These are phyloP conservation scores for Monosporozyma yasuniensis DNA, from an alignment of 805 yeast genomes.

Conservation along the genomic window DNA sequence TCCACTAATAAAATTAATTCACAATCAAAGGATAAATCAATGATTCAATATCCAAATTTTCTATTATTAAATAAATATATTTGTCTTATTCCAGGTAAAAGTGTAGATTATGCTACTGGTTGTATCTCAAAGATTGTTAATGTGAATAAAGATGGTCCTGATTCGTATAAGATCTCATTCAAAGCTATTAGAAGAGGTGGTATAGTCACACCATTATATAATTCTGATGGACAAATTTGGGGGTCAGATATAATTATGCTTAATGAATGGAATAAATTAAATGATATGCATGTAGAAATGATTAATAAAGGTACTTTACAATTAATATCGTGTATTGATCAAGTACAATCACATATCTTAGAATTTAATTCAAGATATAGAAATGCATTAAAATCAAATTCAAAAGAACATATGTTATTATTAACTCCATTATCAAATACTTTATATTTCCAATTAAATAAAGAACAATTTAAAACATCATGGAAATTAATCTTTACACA, in stretches of 20 bases:
- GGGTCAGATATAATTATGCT: slow-evolving; percentile 3
- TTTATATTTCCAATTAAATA: slow-evolving; percentile 45
- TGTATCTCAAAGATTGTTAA: slow-evolving; percentile 13
- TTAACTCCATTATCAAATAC: slow-evolving; percentile 55
- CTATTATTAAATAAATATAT: slow-evolving; percentile 10
- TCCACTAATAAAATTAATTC: background rate
- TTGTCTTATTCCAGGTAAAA: slow-evolving; percentile 16
- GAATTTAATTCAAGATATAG: slow-evolving; percentile 32
- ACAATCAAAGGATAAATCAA: background rate
- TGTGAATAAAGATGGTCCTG: slow-evolving; percentile 7
- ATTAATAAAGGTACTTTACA: background rate
- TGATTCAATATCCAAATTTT: slow-evolving; percentile 9
- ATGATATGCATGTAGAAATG: background rate
- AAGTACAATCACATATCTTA: slow-evolving; percentile 6
- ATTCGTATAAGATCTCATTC: slow-evolving; percentile 11
- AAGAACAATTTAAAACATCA: slow-evolving; percentile 39
- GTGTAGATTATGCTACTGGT: slow-evolving; percentile 9
- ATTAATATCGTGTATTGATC: background rate
- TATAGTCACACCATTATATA: slow-evolving; percentile 11
- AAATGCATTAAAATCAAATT: slow-evolving; percentile 15
- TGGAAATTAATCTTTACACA: slow-evolving; percentile 22
- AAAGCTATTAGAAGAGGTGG: slow-evolving; percentile 14
- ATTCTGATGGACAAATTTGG: slow-evolving; percentile 13
- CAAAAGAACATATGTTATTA: slow-evolving; percentile 32
- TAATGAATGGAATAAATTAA: slow-evolving; percentile 1